Percentiles rank a stretch among this genome's conserved stretches.
These are phyloP conservation scores for Lactarius pseudohatsudake DNA, from an alignment of 768 basidiomycete species.

Conservation along the genomic window DNA sequence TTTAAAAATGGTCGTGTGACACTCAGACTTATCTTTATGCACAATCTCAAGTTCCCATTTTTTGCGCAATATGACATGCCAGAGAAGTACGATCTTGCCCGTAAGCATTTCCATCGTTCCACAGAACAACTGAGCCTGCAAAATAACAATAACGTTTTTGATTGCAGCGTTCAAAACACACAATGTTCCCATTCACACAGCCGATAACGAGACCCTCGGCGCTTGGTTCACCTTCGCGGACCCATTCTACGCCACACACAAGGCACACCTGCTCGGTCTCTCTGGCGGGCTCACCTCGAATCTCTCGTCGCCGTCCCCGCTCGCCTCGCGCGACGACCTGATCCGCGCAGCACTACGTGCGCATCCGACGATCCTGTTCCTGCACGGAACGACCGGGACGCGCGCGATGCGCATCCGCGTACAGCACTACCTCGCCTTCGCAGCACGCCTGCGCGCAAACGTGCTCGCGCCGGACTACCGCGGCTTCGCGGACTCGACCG, in stretches of 20 bases:
- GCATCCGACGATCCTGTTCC: constrained; percentile 76
- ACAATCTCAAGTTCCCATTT: constrained; percentile 63
- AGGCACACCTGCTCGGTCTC: constrained; percentile 40
- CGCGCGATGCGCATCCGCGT: constrained; percentile 71
- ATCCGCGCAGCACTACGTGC: constrained; percentile 54
- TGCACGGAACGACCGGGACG: constrained; percentile 89
- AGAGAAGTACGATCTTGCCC: constrained; percentile 78
- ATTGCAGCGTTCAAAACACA: constrained; percentile 51
- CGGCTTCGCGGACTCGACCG: constrained; percentile 87
- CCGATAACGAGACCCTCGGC: constrained; percentile 80
- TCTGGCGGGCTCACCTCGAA: constrained; percentile 32
- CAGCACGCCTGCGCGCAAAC: constrained; percentile 66
- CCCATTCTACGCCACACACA: constrained; percentile 44
- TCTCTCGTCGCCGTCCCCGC: constrained; percentile 20
- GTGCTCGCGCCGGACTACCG: constrained; percentile 90
- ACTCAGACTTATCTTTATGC: constrained; percentile 58
- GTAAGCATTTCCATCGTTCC: constrained; percentile 42
- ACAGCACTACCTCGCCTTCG: constrained; percentile 61
- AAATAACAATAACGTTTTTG: neutral
- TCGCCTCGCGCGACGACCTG: constrained; percentile 34
- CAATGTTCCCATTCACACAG: constrained; percentile 67
- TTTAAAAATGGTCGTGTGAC: constrained; percentile 32
- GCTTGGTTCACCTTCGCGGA: constrained; percentile 85
- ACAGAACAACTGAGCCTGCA: neutral
- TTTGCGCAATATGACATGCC: constrained; percentile 66